Evolutionary conservation across 106 monocot genomes (phyloP).

Genomic region (Dendrobium catenatum): DNA sequence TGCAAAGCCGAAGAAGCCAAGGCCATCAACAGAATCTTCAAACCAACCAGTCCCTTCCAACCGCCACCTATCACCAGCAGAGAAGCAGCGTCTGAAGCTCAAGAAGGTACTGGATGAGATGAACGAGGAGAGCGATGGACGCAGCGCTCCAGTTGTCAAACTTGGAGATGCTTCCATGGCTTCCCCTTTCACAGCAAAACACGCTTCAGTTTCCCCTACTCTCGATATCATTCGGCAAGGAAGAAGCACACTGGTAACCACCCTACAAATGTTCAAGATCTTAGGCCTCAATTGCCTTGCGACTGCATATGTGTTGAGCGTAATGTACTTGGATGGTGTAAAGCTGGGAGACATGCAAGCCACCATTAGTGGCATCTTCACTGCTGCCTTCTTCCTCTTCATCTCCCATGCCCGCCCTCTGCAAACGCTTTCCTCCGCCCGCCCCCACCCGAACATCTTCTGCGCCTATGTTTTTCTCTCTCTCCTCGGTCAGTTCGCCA

Average conservation of each 20-base stretch:
- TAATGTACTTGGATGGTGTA: conserved; percentile 97
- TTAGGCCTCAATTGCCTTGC: conserved; percentile 99
- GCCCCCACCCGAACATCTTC: conserved; percentile 95
- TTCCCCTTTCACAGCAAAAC: conserved; percentile 99
- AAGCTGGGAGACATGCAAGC: conserved; percentile 96
- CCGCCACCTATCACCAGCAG: conserved; percentile 76
- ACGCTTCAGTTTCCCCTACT: conserved; percentile 82
- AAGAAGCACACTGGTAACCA: conserved; percentile 91
- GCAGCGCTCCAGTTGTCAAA: conserved; percentile 69
- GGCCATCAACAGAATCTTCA: conserved; percentile 37
- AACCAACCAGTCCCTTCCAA: conserved; percentile 22
- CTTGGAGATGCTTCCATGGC: conserved; percentile 99
- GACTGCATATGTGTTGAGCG: conserved; percentile 94
- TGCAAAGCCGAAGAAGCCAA: conserved; percentile 60
- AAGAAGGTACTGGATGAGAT: conserved; percentile 86
- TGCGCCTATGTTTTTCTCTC: conserved; percentile 93
- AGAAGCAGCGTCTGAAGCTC: conserved; percentile 65
- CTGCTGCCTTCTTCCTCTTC: conserved; percentile 96
- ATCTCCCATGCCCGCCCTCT: conserved; percentile 97
- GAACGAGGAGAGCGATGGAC: conserved; percentile 86
- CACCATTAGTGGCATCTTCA: conserved; percentile 93
- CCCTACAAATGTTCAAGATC: conserved; percentile 99
- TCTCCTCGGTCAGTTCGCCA: conserved; percentile 87
- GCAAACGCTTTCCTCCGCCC: conserved; percentile 51
- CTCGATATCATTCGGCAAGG: conserved; percentile 98